Base-by-base conservation (phyloP, 495 filamentous ascomycete genomes). In the Podospora anserina region DNA sequence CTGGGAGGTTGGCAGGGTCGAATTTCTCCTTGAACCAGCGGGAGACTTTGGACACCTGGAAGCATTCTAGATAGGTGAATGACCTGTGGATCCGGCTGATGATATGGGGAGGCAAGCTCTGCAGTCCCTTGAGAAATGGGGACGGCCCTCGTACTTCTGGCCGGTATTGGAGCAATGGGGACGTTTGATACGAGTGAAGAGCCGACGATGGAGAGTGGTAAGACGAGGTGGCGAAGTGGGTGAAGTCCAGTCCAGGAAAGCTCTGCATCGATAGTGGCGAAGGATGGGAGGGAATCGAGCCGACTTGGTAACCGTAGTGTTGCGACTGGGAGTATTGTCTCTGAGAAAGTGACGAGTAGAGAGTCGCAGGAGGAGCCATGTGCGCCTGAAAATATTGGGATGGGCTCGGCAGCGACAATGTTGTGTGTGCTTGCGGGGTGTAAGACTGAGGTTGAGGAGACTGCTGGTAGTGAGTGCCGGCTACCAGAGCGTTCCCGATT, bases 301-400 rank as follows among this genome's bases (percentile, higher is more conserved):
- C 27, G 27, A 74, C 34, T 7, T 63, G 68, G 65, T 66, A 77
- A 16, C 32, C 60, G n/a, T 69, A 75, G 18, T 57, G 26, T 2
- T 70, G 27, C 6, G 70, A 28, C 13, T 66, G 66, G 26, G 63
- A 16, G 18, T 60, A 68, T 4, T 70, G 23, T 62, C 67, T 70
- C 28, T 64, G 53, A 15, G 67, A 64, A 7, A 71, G 27, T 15
- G 63, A 62, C 6, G 68, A 49, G 64, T 71, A 77, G 13, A 70
- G 53, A 9, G 71, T 23, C 15, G 63, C 61, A 23, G 69, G 68
- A 20, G 69, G 39, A n/a, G 58, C 44, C 5, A 67, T 54, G 28
- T 70, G 71, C 1, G 68, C 11, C 13, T 63, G 71, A 32, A 74
- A 66, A 62, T 71, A 73, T 7, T 73, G 69, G 0, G 74, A 65